phyloP scores from a whole-genome alignment of 2,329 filamentous ascomycete genomes.

The Zymoseptoria tritici region DNA sequence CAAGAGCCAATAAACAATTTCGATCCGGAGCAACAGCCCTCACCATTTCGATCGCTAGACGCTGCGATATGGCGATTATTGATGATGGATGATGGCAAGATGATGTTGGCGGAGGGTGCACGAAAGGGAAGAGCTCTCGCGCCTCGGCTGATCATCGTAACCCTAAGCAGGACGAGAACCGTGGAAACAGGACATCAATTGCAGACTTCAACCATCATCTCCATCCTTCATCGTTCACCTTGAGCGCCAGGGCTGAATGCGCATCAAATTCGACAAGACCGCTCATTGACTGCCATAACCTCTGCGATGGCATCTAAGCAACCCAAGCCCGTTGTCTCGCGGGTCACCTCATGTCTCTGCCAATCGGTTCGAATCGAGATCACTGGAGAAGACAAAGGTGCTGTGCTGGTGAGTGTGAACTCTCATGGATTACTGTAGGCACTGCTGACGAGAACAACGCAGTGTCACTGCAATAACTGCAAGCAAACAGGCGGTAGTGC shows the following conservation, averaged over 20 bases:
- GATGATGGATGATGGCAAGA: neutral
- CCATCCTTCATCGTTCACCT: neutral
- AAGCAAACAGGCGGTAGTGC: constrained; percentile 18
- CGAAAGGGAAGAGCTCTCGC: neutral
- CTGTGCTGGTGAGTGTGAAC: constrained; percentile 12
- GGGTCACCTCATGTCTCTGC: constrained; percentile 23
- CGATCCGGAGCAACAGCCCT: neutral
- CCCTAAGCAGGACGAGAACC: neutral
- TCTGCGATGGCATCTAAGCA: constrained; percentile 6
- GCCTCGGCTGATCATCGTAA: neutral
- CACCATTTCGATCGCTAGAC: neutral
- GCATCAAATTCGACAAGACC: neutral
- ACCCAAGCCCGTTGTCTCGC: constrained; percentile 5
- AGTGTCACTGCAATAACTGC: constrained; percentile 26
- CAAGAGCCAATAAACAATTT: neutral
- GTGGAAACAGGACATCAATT: neutral
- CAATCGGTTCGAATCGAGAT: constrained; percentile 18
- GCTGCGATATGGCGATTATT: neutral
- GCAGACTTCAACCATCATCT: neutral
- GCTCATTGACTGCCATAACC: neutral
- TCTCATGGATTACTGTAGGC: neutral
- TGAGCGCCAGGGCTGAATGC: neutral
- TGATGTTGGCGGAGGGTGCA: neutral
- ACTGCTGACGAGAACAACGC: neutral
- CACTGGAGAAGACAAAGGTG: constrained; percentile 23